phyloP scores from a whole-genome alignment of 73 alveolate genomes.

The Tetrahymena malaccensis region DNA sequence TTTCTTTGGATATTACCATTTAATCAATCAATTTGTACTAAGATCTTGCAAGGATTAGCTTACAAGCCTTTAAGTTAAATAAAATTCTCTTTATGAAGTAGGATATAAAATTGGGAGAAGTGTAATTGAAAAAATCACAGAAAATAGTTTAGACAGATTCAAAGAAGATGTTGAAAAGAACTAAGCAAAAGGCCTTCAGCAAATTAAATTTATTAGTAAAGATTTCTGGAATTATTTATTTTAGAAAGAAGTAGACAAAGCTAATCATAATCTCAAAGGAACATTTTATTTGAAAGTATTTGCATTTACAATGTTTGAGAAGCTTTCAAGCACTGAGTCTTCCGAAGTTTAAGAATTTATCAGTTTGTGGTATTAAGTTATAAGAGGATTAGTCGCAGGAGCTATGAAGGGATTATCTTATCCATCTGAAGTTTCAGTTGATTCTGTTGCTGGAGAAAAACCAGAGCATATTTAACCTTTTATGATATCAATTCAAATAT shows the following conservation, averaged over 20 bases:
- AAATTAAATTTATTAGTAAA: neutral
- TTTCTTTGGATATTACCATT: neutral
- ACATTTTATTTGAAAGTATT: neutral
- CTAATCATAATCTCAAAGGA: neutral
- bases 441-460: neutral
- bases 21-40: neutral
- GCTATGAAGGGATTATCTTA: neutral
- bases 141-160: neutral
- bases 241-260: neutral
- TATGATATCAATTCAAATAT: neutral
- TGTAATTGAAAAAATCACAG: neutral
- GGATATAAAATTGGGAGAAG: neutral
- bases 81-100: neutral
- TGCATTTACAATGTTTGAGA: neutral
- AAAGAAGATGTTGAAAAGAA: neutral
- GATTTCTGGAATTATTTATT: neutral
- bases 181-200: neutral
- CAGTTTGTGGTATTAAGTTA: neutral
- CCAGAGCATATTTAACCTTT: neutral
- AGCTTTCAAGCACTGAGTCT: neutral
- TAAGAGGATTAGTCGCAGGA: neutral
- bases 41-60: neutral
- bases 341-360: neutral
- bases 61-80: neutral
- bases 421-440: neutral